These are phyloP conservation scores for Zarea fungicola DNA, from an alignment of 2,329 filamentous ascomycete species.

Conservation along the genomic window DNA sequence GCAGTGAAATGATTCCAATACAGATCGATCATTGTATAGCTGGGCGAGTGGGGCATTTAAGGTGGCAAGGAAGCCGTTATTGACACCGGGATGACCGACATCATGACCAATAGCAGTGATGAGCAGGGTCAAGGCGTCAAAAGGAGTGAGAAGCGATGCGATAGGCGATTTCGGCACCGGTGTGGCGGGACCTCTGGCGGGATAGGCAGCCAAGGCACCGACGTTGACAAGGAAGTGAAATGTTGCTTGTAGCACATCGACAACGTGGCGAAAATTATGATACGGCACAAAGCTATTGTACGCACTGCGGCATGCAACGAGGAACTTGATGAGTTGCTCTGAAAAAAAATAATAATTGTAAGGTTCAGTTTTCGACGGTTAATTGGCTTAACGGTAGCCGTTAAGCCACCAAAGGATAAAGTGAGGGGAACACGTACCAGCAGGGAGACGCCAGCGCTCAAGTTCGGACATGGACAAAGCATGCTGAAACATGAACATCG, in stretches of 20 bases:
- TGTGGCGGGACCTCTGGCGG: conserved; percentile 24
- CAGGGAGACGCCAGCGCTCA: conserved; percentile 71
- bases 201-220: conserved; percentile 67
- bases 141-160: conserved; percentile 70
- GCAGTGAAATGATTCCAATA: conserved; percentile 95
- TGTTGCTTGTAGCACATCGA: conserved; percentile 90
- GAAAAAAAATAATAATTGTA: conserved; percentile 25
- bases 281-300: conserved; percentile 97
- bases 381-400: background rate
- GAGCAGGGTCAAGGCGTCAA: conserved; percentile 82
- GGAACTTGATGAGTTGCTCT: conserved; percentile 79
- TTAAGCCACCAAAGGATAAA: background rate
- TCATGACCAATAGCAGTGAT: conserved; percentile 98
- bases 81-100: conserved; percentile 94
- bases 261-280: conserved; percentile 96
- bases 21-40: conserved; percentile 93
- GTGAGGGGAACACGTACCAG: conserved; percentile 51
- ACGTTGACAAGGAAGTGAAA: conserved; percentile 85
- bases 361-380: conserved; percentile 25
- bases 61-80: conserved; percentile 91
- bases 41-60: conserved; percentile 90
- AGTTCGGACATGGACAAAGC: conserved; percentile 77
- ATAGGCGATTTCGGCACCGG: conserved; percentile 54
- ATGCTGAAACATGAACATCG: conserved; percentile 86
- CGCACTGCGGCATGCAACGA: conserved; percentile 83